Evolutionary conservation across 2,329 filamentous ascomycete species (phyloP).

Genomic region (Diaporthe amygdali): DNA sequence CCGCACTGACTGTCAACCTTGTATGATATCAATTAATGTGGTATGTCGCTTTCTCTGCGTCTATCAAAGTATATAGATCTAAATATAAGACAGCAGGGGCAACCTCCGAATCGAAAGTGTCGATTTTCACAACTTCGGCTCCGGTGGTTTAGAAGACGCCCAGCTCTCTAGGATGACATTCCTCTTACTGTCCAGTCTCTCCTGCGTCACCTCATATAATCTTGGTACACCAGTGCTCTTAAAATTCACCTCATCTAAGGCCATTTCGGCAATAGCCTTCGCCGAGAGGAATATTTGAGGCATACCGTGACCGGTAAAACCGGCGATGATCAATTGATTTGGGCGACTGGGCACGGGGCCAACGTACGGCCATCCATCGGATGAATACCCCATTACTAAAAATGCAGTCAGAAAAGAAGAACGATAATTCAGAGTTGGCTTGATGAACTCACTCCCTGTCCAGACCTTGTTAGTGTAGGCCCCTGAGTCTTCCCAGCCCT

Average conservation of each 20-base stretch:
- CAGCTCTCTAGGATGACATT: constrained; percentile 26
- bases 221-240: constrained; percentile 42
- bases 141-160: constrained; percentile 11
- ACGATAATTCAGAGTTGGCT: fast-evolving
- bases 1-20: not conserved
- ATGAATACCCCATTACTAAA: constrained; percentile 48
- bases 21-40: too few relatives aligned
- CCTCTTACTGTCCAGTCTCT: constrained; percentile 30
- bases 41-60: too few relatives aligned
- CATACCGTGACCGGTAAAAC: constrained; percentile 60
- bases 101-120: too few relatives aligned
- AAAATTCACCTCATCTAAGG: constrained; percentile 36
- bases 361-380: constrained; percentile 48
- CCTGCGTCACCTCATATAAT: constrained; percentile 39
- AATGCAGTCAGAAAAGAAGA: not conserved
- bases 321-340: constrained; percentile 50
- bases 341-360: constrained; percentile 45
- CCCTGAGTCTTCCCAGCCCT: constrained; percentile 50
- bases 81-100: too few relatives aligned
- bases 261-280: constrained; percentile 47
- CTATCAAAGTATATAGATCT: too few relatives aligned
- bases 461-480: constrained; percentile 43
- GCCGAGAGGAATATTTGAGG: constrained; percentile 46
- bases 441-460: constrained; percentile 43
- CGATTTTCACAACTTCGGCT: not conserved